Evolutionary conservation across 352 stramenopile genomes (phyloP).

Genomic region (Peronospora belbahrii): DNA sequence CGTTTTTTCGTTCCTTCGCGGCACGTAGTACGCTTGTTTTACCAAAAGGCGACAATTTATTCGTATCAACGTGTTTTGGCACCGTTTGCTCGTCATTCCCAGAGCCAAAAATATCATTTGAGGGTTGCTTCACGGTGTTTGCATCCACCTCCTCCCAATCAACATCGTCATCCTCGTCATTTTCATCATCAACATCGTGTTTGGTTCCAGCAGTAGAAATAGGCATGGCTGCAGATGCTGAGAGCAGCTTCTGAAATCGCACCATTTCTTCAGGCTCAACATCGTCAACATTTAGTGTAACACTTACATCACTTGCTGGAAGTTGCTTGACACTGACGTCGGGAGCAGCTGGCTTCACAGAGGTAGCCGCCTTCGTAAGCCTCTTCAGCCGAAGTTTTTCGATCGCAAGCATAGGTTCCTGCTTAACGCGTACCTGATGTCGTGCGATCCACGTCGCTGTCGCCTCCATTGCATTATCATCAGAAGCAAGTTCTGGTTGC

Average conservation of each 20-base stretch:
- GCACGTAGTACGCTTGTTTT: background rate
- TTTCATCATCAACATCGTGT: conserved; percentile 22
- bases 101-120: background rate
- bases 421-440: conserved; percentile 32
- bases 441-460: conserved; percentile 28
- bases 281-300: conserved; percentile 46
- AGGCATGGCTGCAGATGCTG: conserved; percentile 21
- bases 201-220: background rate
- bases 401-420: conserved; percentile 41
- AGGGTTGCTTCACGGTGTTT: background rate
- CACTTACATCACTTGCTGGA: conserved; percentile 20
- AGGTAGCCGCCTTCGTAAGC: conserved; percentile 13
- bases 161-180: conserved; percentile 38
- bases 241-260: conserved; percentile 31
- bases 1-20: background rate
- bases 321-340: background rate
- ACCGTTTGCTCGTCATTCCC: background rate
- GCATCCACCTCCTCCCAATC: conserved; percentile 23
- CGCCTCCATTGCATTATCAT: conserved; percentile 15
- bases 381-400: conserved; percentile 27
- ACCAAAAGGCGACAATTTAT: background rate
- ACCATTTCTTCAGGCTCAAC: conserved; percentile 14
- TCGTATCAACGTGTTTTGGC: background rate
- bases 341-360: background rate
- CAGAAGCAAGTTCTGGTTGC: conserved; percentile 4